A percentile compares a stretch with the other conserved stretches of the same genome.
These are phyloP conservation scores for Penicillium robsamsonii DNA, from an alignment of 495 filamentous ascomycete genomes.

Conservation along the genomic window DNA sequence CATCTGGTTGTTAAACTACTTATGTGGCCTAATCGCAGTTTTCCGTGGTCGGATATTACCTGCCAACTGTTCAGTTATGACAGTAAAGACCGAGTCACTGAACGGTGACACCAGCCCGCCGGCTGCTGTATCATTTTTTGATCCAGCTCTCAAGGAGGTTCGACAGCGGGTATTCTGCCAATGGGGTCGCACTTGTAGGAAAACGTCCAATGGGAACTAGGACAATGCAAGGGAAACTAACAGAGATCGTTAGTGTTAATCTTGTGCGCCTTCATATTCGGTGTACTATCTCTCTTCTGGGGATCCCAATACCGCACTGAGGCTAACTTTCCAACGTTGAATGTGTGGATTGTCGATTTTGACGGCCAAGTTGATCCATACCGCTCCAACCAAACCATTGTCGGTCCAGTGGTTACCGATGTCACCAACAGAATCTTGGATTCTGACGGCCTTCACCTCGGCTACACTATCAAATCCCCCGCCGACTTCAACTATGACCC, in stretches of 20 bases:
- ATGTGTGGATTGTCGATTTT: conserved; percentile 65
- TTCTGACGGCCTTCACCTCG: conserved; percentile 37
- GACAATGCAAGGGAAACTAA: neutral
- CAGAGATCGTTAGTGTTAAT: conserved; percentile 42
- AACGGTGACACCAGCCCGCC: conserved; percentile 29
- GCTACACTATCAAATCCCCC: conserved; percentile 50
- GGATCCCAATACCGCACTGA: conserved; percentile 53
- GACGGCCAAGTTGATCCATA: conserved; percentile 58
- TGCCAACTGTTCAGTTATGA: neutral
- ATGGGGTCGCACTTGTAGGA: conserved; percentile 33
- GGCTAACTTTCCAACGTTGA: conserved; percentile 45
- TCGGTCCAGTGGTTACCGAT: conserved; percentile 56
- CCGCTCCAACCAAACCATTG: conserved; percentile 42
- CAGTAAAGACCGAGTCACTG: neutral
- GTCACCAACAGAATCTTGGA: conserved; percentile 36
- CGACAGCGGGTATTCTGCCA: conserved; percentile 44
- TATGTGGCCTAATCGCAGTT: neutral
- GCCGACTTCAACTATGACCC: conserved; percentile 58
- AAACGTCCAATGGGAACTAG: neutral
- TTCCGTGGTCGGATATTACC: neutral
- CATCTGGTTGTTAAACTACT: neutral
- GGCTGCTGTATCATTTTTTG: conserved; percentile 51
- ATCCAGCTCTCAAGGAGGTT: conserved; percentile 45
- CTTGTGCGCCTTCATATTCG: conserved; percentile 53
- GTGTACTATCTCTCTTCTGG: conserved; percentile 61